Evolutionary conservation across 768 basidiomycete genomes (phyloP).

Genomic region (Obba rivulosa): DNA sequence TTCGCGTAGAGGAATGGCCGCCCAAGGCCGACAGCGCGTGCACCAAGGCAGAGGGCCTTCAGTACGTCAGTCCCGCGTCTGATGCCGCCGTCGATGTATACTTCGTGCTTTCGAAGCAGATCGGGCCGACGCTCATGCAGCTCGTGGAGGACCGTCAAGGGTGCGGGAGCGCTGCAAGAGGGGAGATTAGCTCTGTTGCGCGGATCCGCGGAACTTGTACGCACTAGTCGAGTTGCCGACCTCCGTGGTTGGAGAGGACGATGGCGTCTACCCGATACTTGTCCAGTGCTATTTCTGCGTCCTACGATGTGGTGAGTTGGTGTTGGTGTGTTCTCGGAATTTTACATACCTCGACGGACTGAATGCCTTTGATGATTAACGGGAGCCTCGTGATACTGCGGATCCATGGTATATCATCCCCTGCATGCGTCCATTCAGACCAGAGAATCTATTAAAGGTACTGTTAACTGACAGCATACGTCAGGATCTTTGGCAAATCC

Average conservation of each 20-base stretch:
- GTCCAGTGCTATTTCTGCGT: conserved; percentile 40
- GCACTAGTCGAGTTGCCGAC: conserved; percentile 39
- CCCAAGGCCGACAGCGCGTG: conserved; percentile 40
- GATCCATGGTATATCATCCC: conserved; percentile 34
- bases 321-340: background rate
- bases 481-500: conserved; percentile 28
- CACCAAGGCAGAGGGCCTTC: conserved; percentile 46
- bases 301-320: conserved; percentile 19
- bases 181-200: background rate
- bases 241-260: conserved; percentile 47
- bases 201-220: conserved; percentile 7
- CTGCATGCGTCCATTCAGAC: conserved; percentile 7
- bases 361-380: conserved; percentile 41
- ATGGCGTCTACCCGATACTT: conserved; percentile 38
- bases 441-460: background rate
- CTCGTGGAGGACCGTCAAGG: conserved; percentile 40
- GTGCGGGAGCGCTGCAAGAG: conserved; percentile 31
- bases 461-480: conserved; percentile 22
- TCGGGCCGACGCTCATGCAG: conserved; percentile 36
- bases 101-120: conserved; percentile 30
- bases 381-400: conserved; percentile 35
- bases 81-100: conserved; percentile 44
- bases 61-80: conserved; percentile 42
- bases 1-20: conserved; percentile 40
- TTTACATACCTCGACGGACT: conserved; percentile 36